Evolutionary conservation across 2,329 filamentous ascomycete genomes (phyloP).

Genomic region (Neobulgaria alba): DNA sequence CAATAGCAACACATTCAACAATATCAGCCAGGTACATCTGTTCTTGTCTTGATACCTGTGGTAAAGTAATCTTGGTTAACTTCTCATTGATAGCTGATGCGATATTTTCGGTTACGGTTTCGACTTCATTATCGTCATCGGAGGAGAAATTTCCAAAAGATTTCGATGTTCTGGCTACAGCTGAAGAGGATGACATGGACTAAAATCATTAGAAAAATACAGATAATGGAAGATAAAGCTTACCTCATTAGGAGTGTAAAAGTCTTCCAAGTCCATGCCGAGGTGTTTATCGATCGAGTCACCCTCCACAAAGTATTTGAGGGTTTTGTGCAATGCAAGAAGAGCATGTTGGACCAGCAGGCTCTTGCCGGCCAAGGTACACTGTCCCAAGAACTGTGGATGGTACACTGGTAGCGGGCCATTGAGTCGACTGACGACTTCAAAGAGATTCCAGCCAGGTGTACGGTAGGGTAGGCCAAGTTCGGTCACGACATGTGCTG

Average conservation of each 20-base stretch:
- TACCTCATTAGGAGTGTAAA: conserved; percentile 36
- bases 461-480: conserved; percentile 21
- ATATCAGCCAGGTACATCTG: conserved; percentile 81
- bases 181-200: conserved; percentile 12
- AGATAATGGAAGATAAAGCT: conserved; percentile 7
- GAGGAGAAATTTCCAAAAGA: conserved; percentile 40
- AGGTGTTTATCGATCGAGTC: conserved; percentile 74
- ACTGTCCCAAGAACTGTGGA: conserved; percentile 82
- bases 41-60: conserved; percentile 74
- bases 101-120: conserved; percentile 61
- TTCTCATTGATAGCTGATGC: conserved; percentile 66
- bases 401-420: conserved; percentile 85
- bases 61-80: conserved; percentile 64
- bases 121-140: conserved; percentile 46
- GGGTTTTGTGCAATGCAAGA: conserved; percentile 59
- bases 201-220: conserved; percentile 12
- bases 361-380: conserved; percentile 72
- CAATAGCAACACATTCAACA: conserved; percentile 72
- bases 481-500: conserved; percentile 25
- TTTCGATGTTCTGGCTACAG: conserved; percentile 15
- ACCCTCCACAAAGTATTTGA: conserved; percentile 78
- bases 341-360: conserved; percentile 64
- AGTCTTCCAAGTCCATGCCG: conserved; percentile 53
- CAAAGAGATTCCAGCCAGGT: conserved; percentile 55
- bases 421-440: conserved; percentile 75